A percentile compares a stretch with the other conserved stretches of the same genome.
Evolutionary conservation across 2,329 filamentous ascomycete species (phyloP).

Genomic region (Coleophoma cylindrospora): DNA sequence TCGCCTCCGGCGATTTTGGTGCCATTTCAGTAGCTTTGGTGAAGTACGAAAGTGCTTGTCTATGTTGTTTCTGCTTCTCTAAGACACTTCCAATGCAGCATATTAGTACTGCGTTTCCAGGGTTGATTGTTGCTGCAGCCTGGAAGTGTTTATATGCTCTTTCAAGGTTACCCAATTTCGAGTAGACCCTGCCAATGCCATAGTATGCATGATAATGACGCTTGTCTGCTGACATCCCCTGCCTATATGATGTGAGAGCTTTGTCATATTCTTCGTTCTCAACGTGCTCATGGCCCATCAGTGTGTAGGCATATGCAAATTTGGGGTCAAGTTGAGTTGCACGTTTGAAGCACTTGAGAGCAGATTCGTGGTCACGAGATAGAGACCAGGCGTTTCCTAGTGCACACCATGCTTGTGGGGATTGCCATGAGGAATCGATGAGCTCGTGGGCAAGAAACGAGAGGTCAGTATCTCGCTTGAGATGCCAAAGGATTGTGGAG

Average conservation of each 20-base stretch:
- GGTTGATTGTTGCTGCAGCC: slow-evolving; percentile 83
- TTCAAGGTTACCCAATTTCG: slow-evolving; percentile 85
- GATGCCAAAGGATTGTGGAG: slow-evolving; percentile 97
- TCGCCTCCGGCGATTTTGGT: slow-evolving; percentile 73
- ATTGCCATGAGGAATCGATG: slow-evolving; percentile 79
- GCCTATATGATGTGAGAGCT: slow-evolving; percentile 79
- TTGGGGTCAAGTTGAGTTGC: slow-evolving; percentile 85
- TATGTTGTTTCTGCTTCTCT: slow-evolving; percentile 81
- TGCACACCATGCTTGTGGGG: slow-evolving; percentile 93
- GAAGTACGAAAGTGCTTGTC: slow-evolving; percentile 76
- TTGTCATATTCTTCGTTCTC: slow-evolving; percentile 97
- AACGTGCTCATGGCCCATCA: slow-evolving; percentile 94
- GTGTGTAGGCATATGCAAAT: slow-evolving; percentile 92
- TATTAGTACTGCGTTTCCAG: slow-evolving; percentile 86
- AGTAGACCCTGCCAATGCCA: slow-evolving; percentile 76
- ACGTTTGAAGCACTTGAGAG: slow-evolving; percentile 88
- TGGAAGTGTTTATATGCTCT: slow-evolving; percentile 90
- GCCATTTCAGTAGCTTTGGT: slow-evolving; percentile 77
- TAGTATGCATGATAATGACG: slow-evolving; percentile 99
- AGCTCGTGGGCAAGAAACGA: slow-evolving; percentile 90
- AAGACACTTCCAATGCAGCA: slow-evolving; percentile 88
- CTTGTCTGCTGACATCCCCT: slow-evolving; percentile 78
- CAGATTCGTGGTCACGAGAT: slow-evolving; percentile 88
- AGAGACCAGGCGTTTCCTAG: slow-evolving; percentile 93
- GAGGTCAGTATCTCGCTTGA: slow-evolving; percentile 87